A percentile compares a stretch with the other conserved stretches of the same genome.
phyloP scores from a whole-genome alignment of 176 grass and related monocot genomes.

The Carex cristatella region DNA sequence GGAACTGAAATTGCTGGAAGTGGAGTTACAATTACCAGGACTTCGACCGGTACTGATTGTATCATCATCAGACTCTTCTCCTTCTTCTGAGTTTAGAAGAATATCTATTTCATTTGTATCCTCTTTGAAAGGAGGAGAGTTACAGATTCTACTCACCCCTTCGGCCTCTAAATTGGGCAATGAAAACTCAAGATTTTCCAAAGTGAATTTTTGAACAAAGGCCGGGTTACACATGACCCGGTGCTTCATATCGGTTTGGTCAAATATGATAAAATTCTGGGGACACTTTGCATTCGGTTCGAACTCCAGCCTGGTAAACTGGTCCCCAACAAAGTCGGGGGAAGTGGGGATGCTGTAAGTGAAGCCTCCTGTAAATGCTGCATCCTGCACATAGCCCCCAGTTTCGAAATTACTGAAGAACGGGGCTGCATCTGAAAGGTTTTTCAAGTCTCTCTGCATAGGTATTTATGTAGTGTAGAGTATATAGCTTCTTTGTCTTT shows the following conservation, averaged over 20 bases:
- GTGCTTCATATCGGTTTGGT: slow-evolving; percentile 41
- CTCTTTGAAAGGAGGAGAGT: slow-evolving; percentile 47
- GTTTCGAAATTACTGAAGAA: slow-evolving; percentile 30
- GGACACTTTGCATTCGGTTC: slow-evolving; percentile 60
- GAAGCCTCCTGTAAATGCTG: slow-evolving; percentile 17
- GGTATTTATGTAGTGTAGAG: slow-evolving; percentile 5
- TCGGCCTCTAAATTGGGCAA: slow-evolving; percentile 17
- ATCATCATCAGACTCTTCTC: slow-evolving; percentile 42
- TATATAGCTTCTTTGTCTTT: background rate
- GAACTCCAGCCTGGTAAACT: slow-evolving; percentile 34
- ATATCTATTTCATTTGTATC: slow-evolving; percentile 70
- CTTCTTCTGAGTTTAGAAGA: slow-evolving; percentile 50
- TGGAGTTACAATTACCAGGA: slow-evolving; percentile 27
- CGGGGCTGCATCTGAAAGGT: slow-evolving; percentile 31
- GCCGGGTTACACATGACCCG: slow-evolving; percentile 56
- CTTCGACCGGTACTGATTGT: slow-evolving; percentile 56
- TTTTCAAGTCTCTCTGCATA: slow-evolving; percentile 66
- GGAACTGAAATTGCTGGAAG: slow-evolving; percentile 30
- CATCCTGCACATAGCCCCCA: slow-evolving; percentile 24
- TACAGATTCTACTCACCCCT: slow-evolving; percentile 28
- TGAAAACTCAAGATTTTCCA: slow-evolving; percentile 9
- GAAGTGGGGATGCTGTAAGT: slow-evolving; percentile 26
- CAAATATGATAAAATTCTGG: slow-evolving; percentile 65
- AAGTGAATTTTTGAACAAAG: slow-evolving; percentile 40
- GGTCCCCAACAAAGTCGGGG: slow-evolving; percentile 14